These are phyloP conservation scores for Trametes sp. DNA, from an alignment of 1,284 basidiomycete species.

Conservation along the genomic window DNA sequence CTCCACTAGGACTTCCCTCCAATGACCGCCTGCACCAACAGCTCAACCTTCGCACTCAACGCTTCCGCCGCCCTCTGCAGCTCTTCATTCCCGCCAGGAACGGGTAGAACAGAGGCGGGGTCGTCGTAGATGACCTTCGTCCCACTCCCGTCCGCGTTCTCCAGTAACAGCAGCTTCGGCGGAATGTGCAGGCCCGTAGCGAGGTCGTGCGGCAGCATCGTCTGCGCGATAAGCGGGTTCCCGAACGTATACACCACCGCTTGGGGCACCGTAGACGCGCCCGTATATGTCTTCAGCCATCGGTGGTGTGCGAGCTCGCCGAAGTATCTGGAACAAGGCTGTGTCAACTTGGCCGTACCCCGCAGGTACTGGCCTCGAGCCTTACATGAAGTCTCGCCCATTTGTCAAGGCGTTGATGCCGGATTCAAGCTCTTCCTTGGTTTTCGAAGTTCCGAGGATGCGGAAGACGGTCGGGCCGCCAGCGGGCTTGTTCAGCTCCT, in stretches of 20 bases:
- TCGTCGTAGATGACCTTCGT: slow-evolving; percentile 58
- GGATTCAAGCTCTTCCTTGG: slow-evolving; percentile 49
- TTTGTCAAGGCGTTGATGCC: slow-evolving; percentile 41
- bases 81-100: slow-evolving; percentile 37
- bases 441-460: slow-evolving; percentile 41
- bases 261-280: slow-evolving; percentile 37
- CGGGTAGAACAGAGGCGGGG: slow-evolving; percentile 51
- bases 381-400: slow-evolving; percentile 56
- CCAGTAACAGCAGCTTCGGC: slow-evolving; percentile 54
- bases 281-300: slow-evolving; percentile 50
- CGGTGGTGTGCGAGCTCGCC: slow-evolving; percentile 47
- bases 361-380: background rate
- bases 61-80: slow-evolving; percentile 46
- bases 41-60: slow-evolving; percentile 56
- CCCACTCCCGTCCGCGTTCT: slow-evolving; percentile 47
- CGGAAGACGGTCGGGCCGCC: slow-evolving; percentile 41
- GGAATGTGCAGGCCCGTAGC: slow-evolving; percentile 55
- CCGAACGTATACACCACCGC: slow-evolving; percentile 57
- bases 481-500: slow-evolving; percentile 49
- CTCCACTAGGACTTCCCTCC: background rate
- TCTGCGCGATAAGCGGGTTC: slow-evolving; percentile 60
- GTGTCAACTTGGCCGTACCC: background rate
- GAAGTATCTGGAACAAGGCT: slow-evolving; percentile 52
- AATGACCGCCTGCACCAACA: slow-evolving; percentile 43
- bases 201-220: slow-evolving; percentile 53